Evolutionary conservation across 2,329 filamentous ascomycete genomes (phyloP), one percentile per base, ranked within the genome.

Genomic region (Xylaria multiplex): DNA sequence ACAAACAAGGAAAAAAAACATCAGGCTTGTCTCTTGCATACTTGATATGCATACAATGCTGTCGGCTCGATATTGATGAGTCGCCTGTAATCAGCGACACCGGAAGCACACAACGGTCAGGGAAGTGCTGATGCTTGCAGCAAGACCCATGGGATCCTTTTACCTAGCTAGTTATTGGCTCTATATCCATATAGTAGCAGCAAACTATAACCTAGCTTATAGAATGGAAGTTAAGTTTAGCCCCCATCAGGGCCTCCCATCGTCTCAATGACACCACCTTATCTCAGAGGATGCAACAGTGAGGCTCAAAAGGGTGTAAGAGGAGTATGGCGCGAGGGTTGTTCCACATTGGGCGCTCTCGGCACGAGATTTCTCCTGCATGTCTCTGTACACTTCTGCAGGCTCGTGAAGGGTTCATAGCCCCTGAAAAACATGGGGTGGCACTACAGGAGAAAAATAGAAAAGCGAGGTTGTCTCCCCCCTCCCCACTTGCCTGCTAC

Each of bases 271-370:
- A 27, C 53, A 64, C 64, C 55, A 59, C 22, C 43, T 43, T 37
- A 64, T 52, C 37, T 30, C 11, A 24, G 27, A 37, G 19, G 14
- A 55, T 66, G 64, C 40, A 49, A 66, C 64, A 16, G 9, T 64
- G 64, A 63, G 64, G 64, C 64, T 66, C 64, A 59, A 64, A 42
- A 16, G 30, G 35, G 48, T 16, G 50, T 16, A 27, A 19, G 9
- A n/a, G 35, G 48, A 22, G 45, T 8, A 27, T 22, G 16, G 14
- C n/a, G 48, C 32, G 43, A 30, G 6, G 9, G n/a, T 50, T 45
- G 42, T 56, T n/a, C 59, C 22, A 30, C n/a, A 50, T n/a, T 6
- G 49, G 48, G 22, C 19, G n/a, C 16, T 59, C 54, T 59, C 37
- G 35, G 35, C 49, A 46, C 40, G 27, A 54, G 19, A 30, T 22